phyloP scores from a whole-genome alignment of 257 asterid genomes.

The Thymus quinquecostatus region DNA sequence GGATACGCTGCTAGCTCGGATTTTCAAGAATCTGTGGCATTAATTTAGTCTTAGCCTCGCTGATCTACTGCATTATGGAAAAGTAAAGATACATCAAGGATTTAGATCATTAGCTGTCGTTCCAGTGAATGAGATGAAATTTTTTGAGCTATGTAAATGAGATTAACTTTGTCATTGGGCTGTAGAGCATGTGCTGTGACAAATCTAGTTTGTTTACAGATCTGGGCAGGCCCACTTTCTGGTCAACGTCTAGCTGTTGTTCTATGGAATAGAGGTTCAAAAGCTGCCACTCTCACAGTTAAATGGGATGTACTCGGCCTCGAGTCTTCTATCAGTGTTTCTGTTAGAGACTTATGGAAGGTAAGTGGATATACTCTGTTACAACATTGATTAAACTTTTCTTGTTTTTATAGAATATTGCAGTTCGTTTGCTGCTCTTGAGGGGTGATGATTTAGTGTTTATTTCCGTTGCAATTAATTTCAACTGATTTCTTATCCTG shows the following conservation, averaged over 20 bases:
- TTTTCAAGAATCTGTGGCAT: not conserved
- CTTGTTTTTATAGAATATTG: not conserved
- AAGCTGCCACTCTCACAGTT: slow-evolving; percentile 60
- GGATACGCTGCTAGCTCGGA: not conserved
- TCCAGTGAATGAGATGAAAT: not conserved
- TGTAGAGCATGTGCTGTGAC: not conserved
- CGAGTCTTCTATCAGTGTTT: slow-evolving; percentile 66
- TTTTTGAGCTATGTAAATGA: not conserved
- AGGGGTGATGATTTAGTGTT: not conserved
- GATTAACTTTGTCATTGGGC: not conserved
- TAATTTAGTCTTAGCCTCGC: slow-evolving; percentile 10
- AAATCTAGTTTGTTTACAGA: slow-evolving; percentile 43
- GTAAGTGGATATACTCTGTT: slow-evolving; percentile 39
- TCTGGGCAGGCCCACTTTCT: slow-evolving; percentile 98
- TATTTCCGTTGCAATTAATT: too few species aligned
- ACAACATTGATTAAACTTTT: slow-evolving; percentile 7
- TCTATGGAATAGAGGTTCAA: slow-evolving; percentile 84
- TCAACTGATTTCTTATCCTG: not conserved
- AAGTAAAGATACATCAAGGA: not conserved
- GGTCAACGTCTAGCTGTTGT: slow-evolving; percentile 70
- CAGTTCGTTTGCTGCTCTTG: too few species aligned
- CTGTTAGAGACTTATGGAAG: slow-evolving; percentile 89
- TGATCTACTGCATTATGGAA: not conserved
- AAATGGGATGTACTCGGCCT: slow-evolving; percentile 77
- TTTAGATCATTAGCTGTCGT: not conserved